phyloP scores from a whole-genome alignment of 805 yeast species.

The Candida railenensis region DNA sequence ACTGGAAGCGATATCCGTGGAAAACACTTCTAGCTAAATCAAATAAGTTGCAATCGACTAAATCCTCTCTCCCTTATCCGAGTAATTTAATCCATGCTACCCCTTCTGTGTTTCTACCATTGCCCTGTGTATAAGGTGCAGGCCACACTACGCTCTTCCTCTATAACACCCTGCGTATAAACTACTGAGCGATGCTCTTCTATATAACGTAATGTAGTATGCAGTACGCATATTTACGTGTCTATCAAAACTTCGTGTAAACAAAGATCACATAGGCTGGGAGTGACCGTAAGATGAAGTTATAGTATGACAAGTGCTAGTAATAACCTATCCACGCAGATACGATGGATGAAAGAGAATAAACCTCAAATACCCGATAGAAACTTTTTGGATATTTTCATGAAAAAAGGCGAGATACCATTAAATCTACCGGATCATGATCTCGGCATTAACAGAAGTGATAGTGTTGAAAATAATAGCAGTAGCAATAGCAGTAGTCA shows the following conservation, averaged over 20 bases:
- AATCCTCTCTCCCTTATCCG: too few relatives aligned
- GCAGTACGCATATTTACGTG: neutral
- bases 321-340: slow-evolving; percentile 17
- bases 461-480: too few relatives aligned
- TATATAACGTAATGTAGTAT: neutral
- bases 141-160: too few relatives aligned
- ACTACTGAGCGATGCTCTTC: neutral
- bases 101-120: too few relatives aligned
- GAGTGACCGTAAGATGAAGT: neutral
- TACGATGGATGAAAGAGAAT: slow-evolving; percentile 14
- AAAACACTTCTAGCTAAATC: too few relatives aligned
- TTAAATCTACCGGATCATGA: too few relatives aligned
- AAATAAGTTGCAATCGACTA: too few relatives aligned
- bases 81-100: too few relatives aligned
- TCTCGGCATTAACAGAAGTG: too few relatives aligned
- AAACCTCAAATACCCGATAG: slow-evolving; percentile 15
- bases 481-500: too few relatives aligned
- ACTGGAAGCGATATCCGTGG: too few relatives aligned
- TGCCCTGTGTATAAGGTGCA: neutral
- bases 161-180: too few relatives aligned
- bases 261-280: neutral
- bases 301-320: neutral
- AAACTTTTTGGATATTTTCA: neutral
- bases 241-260: neutral
- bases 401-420: neutral